phyloP scores from a whole-genome alignment of 495 filamentous ascomycete genomes.

The Ramalina intermedia region DNA sequence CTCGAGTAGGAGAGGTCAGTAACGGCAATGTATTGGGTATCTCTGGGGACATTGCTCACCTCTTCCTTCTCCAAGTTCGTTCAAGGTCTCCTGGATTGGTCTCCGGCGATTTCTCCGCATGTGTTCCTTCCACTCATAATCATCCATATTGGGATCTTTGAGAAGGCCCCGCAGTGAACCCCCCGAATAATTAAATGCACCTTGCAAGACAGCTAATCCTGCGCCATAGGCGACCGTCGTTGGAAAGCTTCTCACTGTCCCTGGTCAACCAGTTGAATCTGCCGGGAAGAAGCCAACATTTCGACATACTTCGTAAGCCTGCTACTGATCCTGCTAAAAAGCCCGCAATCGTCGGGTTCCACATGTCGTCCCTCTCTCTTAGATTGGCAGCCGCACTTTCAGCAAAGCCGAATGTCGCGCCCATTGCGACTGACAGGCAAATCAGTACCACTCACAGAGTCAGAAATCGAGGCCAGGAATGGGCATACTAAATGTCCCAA shows the following conservation, averaged over 20 bases:
- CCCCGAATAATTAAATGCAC: constrained; percentile 64
- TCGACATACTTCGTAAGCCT: constrained; percentile 44
- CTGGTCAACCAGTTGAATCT: constrained; percentile 1
- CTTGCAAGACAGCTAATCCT: constrained; percentile 46
- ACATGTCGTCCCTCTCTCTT: constrained; percentile 57
- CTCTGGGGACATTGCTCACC: constrained; percentile 34
- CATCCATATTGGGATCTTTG: constrained; percentile 49
- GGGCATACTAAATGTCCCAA: constrained; percentile 47
- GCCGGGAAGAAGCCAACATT: not conserved
- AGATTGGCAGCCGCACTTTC: constrained; percentile 61
- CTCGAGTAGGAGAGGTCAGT: not conserved
- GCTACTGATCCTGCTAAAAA: constrained; percentile 56
- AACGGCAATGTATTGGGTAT: not conserved
- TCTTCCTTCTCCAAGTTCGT: constrained; percentile 77
- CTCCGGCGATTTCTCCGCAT: constrained; percentile 60
- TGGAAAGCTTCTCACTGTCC: constrained; percentile 58
- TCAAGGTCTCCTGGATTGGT: constrained; percentile 69
- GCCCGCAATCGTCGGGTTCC: constrained; percentile 56
- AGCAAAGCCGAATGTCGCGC: constrained; percentile 65
- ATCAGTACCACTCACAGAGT: constrained; percentile 2
- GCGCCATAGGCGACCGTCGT: constrained; percentile 67
- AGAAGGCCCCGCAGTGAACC: constrained; percentile 45
- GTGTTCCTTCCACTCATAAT: constrained; percentile 64
- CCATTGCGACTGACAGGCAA: constrained; percentile 51
- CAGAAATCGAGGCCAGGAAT: not conserved